These are phyloP conservation scores for Phytophthora ramorum DNA, from an alignment of 352 stramenopile genomes.

Conservation along the genomic window DNA sequence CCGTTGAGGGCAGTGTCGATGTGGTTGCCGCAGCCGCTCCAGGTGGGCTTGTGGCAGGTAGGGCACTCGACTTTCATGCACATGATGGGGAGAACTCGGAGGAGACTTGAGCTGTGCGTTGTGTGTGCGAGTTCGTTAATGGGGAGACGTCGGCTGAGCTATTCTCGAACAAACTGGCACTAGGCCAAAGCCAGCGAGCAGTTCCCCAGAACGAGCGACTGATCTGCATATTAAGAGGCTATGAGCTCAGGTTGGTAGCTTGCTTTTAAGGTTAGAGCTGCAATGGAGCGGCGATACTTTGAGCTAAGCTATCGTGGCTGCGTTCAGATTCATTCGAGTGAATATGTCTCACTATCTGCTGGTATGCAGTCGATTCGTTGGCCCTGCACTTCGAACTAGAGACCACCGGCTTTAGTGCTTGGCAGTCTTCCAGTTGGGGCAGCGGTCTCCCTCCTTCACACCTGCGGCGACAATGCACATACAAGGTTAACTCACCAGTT, in stretches of 20 bases:
- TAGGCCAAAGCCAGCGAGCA: no score
- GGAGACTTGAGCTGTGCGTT: not conserved
- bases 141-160: not conserved
- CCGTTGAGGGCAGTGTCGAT: slow-evolving; percentile 55
- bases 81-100: slow-evolving; percentile 28
- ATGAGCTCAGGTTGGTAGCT: no score
- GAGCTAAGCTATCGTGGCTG: no score
- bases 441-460: slow-evolving; percentile 54
- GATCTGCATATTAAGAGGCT: no score
- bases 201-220: no score
- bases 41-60: slow-evolving; percentile 64
- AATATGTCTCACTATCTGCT: no score
- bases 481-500: not conserved
- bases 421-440: slow-evolving; percentile 60
- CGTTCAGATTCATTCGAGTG: no score
- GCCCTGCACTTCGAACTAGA: no score
- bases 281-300: no score
- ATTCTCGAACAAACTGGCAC: not conserved
- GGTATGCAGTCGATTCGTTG: no score
- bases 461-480: slow-evolving; percentile 15
- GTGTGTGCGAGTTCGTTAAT: not conserved
- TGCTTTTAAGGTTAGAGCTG: no score
- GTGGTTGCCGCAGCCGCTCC: slow-evolving; percentile 60
- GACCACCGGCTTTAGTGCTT: slow-evolving; percentile 38
- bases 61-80: slow-evolving; percentile 64